Conservation (phyloP, 164 flowering plant species). For the Akebia trifoliata region DNA sequence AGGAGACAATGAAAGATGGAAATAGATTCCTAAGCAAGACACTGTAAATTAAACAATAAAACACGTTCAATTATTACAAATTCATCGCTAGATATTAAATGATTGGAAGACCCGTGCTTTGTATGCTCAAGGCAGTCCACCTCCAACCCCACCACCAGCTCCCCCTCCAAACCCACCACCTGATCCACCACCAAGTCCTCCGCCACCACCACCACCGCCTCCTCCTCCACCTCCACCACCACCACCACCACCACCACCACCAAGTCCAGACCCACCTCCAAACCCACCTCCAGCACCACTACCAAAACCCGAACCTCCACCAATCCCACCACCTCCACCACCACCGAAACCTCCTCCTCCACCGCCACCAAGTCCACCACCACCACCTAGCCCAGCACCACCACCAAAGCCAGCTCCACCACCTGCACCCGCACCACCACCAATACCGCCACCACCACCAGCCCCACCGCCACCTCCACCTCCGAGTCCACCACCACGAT, state of each 20-base stretch:
- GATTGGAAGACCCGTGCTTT: too few relatives aligned
- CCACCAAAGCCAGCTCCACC: conserved; percentile 9
- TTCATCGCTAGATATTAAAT: too few relatives aligned
- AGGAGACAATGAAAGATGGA: too few relatives aligned
- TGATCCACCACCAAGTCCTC: conserved; percentile 13
- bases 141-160: conserved; percentile 10
- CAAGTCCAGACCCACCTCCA: too few relatives aligned
- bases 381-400: conserved; percentile 7
- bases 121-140: conserved; percentile 9
- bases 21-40: too few relatives aligned
- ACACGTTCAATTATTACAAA: too few relatives aligned
- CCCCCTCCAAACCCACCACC: conserved; percentile 11
- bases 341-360: neutral
- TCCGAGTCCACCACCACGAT: conserved; percentile 6
- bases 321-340: conserved; percentile 5
- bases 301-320: conserved; percentile 9
- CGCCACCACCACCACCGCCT: conserved; percentile 13
- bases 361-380: conserved; percentile 5
- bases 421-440: too few relatives aligned
- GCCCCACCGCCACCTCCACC: conserved; percentile 3
- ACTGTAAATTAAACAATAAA: too few relatives aligned
- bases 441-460: too few relatives aligned
- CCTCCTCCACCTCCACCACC: conserved; percentile 16
- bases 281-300: conserved; percentile 11
- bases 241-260: conserved; percentile 13